These are phyloP conservation scores for Ogataea trehaloabstinens DNA, from an alignment of 805 yeast genomes.

Conservation along the genomic window DNA sequence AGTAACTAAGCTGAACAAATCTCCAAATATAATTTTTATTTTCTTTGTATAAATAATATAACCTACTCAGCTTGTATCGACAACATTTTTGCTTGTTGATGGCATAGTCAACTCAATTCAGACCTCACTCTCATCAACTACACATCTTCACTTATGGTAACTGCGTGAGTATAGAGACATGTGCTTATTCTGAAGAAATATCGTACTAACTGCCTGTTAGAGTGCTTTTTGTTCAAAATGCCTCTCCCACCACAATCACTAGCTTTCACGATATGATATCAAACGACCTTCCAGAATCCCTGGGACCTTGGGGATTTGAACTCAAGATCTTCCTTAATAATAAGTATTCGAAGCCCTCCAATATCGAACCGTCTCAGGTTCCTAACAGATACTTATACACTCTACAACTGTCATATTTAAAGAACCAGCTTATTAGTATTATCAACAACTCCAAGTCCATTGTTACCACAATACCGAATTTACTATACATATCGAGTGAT, in stretches of 20 bases:
- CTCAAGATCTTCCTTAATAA: constrained; percentile 68
- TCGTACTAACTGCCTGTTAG: too few relatives aligned
- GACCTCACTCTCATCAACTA: too few relatives aligned
- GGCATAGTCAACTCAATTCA: too few relatives aligned
- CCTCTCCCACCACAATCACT: constrained; percentile 59
- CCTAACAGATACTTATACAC: constrained; percentile 48
- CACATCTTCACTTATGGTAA: constrained; percentile 26
- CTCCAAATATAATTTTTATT: not conserved
- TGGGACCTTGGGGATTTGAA: constrained; percentile 69
- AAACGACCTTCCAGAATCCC: constrained; percentile 59
- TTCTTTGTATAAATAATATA: not conserved
- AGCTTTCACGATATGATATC: constrained; percentile 69
- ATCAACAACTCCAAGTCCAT: constrained; percentile 43
- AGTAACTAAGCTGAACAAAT: not conserved
- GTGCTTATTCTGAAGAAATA: too few relatives aligned
- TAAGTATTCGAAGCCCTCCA: constrained; percentile 44
- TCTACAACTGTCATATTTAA: constrained; percentile 48
- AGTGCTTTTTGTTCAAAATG: constrained; percentile 41
- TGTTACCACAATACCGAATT: constrained; percentile 29
- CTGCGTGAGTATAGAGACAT: constrained; percentile 34
- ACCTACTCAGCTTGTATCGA: not conserved
- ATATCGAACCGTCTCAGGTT: constrained; percentile 34
- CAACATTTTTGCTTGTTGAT: too few relatives aligned
- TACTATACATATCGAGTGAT: constrained; percentile 10
- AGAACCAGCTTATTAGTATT: constrained; percentile 46